phyloP scores from a whole-genome alignment of 768 basidiomycete genomes.

The Suillus lakei region DNA sequence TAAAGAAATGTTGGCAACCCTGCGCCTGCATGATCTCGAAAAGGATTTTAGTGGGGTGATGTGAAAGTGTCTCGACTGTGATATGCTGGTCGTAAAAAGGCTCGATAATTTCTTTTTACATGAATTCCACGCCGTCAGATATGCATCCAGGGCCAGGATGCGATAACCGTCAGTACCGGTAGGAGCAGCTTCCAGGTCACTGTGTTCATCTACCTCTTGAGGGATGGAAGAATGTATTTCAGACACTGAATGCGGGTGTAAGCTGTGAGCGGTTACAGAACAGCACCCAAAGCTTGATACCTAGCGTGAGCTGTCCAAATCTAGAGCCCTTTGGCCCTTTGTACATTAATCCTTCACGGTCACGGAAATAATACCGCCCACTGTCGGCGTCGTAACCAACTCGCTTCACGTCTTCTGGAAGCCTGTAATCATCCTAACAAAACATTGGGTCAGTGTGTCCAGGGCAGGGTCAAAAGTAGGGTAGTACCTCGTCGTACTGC shows the following conservation, averaged over 20 bases:
- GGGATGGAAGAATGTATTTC: constrained; percentile 32
- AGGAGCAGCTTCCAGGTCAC: constrained; percentile 62
- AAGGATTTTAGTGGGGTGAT: constrained; percentile 78
- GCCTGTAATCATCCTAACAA: constrained; percentile 54
- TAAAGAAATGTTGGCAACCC: constrained; percentile 69
- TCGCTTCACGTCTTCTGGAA: constrained; percentile 59
- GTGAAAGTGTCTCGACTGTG: constrained; percentile 70
- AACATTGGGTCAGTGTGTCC: constrained; percentile 1
- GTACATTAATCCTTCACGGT: constrained; percentile 55
- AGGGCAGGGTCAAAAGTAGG: neutral
- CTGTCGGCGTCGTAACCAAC: constrained; percentile 80
- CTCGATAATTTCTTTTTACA: constrained; percentile 70
- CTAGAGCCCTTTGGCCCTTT: constrained; percentile 65
- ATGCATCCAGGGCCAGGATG: constrained; percentile 55
- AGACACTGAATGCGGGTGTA: constrained; percentile 27
- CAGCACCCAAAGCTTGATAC: constrained; percentile 28
- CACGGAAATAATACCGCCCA: constrained; percentile 67
- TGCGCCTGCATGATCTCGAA: constrained; percentile 75
- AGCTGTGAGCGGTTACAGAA: neutral
- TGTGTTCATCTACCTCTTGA: constrained; percentile 36
- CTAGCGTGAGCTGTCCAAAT: constrained; percentile 55
- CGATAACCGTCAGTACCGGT: constrained; percentile 61
- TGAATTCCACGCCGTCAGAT: constrained; percentile 58
- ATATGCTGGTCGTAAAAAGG: constrained; percentile 84
- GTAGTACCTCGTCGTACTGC: constrained; percentile 38